These are phyloP conservation scores for Ophiognomonia clavigignenti-juglandacearum DNA, from an alignment of 2,329 filamentous ascomycete genomes.

Conservation along the genomic window DNA sequence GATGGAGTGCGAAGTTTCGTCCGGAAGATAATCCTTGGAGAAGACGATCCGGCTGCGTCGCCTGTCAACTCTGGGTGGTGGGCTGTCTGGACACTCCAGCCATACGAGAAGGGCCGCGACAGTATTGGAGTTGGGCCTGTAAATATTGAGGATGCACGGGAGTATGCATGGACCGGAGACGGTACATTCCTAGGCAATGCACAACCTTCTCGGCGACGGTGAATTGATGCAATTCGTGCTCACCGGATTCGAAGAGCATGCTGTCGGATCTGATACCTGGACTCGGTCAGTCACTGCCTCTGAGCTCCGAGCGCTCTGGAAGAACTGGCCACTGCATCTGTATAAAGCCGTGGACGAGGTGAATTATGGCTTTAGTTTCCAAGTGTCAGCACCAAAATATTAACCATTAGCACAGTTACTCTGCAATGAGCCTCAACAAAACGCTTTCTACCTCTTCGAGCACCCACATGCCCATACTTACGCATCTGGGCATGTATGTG, in stretches of 20 bases:
- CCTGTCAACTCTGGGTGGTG: conserved; percentile 20
- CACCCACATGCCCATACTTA: background rate
- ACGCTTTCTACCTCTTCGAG: background rate
- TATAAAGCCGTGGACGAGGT: conserved; percentile 16
- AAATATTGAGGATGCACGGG: conserved; percentile 18
- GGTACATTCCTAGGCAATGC: conserved; percentile 13
- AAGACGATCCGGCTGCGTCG: conserved; percentile 18
- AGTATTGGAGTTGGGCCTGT: conserved; percentile 17
- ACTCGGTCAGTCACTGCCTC: conserved; percentile 15
- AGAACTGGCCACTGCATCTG: conserved; percentile 19
- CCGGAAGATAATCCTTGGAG: conserved; percentile 27
- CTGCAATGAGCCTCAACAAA: background rate
- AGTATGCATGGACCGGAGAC: conserved; percentile 21
- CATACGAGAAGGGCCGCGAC: conserved; percentile 17
- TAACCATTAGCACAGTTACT: background rate
- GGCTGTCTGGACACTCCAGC: conserved; percentile 20
- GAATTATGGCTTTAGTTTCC: background rate
- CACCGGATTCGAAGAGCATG: conserved; percentile 11
- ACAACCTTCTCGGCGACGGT: conserved; percentile 10
- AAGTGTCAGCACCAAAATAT: background rate
- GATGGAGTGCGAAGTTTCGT: conserved; percentile 34
- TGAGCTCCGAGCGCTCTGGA: conserved; percentile 18
- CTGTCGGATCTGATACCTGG: conserved; percentile 16
- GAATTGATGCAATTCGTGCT: conserved; percentile 19
- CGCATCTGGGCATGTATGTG: background rate